Evolutionary conservation across 73 alveolate genomes (phyloP).

Genomic region (Paramecium pentaurelia): DNA sequence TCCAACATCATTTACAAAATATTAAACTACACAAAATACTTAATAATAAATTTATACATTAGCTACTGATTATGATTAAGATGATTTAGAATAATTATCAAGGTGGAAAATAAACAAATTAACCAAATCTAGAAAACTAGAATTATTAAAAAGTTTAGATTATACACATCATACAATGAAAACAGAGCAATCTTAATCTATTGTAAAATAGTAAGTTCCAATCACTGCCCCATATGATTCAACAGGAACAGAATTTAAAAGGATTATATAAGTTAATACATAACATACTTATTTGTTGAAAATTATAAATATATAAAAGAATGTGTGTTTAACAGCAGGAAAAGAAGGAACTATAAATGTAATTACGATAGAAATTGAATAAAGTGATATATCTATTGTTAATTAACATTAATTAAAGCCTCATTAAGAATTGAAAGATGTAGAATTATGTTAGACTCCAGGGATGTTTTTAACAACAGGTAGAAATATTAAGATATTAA

Average conservation of each 20-base stretch:
- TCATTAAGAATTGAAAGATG: constrained; percentile 44
- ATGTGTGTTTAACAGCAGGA: constrained; percentile 31
- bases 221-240: constrained; percentile 9
- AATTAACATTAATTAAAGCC: constrained; percentile 11
- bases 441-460: constrained; percentile 42
- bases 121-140: not conserved
- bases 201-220: not conserved
- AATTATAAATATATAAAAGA: not conserved
- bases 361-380: not conserved
- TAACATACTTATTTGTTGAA: not conserved
- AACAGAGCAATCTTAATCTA: not conserved
- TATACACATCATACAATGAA: constrained; percentile 4
- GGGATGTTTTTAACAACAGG: constrained; percentile 43
- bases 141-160: not conserved
- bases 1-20: not conserved
- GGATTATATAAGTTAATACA: not conserved
- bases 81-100: not conserved
- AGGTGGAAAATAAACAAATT: not conserved
- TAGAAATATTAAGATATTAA: not conserved
- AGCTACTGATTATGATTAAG: not conserved
- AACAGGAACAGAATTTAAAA: constrained; percentile 2
- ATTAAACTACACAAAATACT: not conserved
- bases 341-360: constrained; percentile 18
- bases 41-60: not conserved
- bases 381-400: constrained; percentile 2